A percentile compares a stretch with the other conserved stretches of the same genome.
phyloP scores from a whole-genome alignment of 371 early-diverging fungal genomes.

The Mortierella sp. region DNA sequence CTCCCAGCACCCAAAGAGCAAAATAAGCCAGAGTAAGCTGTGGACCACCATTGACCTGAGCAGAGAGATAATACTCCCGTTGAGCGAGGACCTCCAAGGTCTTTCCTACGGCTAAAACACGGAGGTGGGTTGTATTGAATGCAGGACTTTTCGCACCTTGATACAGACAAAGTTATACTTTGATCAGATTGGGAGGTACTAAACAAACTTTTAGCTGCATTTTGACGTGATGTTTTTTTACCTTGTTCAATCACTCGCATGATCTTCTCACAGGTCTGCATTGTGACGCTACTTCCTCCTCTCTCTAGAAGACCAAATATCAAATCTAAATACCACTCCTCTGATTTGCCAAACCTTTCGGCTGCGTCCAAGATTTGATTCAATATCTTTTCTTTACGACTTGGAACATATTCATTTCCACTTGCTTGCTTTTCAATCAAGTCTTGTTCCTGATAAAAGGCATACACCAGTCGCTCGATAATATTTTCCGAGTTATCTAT shows the following conservation, averaged over 20 bases:
- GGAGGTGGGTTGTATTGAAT: slow-evolving; percentile 28
- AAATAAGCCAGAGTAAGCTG: slow-evolving; percentile 34
- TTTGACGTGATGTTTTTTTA: neutral
- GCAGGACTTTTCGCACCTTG: slow-evolving; percentile 37
- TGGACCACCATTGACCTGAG: neutral
- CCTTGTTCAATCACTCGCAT: slow-evolving; percentile 43
- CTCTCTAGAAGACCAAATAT: slow-evolving; percentile 37
- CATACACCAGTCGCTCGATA: slow-evolving; percentile 44
- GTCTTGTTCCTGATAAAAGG: slow-evolving; percentile 40
- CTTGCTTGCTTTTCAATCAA: neutral
- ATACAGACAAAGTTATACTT: neutral
- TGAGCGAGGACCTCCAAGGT: slow-evolving; percentile 23
- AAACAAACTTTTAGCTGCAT: neutral
- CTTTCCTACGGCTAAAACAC: slow-evolving; percentile 30
- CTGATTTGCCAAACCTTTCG: slow-evolving; percentile 45
- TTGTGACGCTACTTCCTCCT: slow-evolving; percentile 23
- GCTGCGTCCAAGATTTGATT: slow-evolving; percentile 48
- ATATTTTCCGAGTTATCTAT: slow-evolving; percentile 49
- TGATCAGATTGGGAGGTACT: neutral
- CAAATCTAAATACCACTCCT: slow-evolving; percentile 40
- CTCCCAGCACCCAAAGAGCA: slow-evolving; percentile 41
- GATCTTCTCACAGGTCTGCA: slow-evolving; percentile 35
- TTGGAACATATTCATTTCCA: slow-evolving; percentile 5
- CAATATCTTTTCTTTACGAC: slow-evolving; percentile 44
- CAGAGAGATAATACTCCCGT: slow-evolving; percentile 15